Percentiles rank a stretch among this genome's conserved stretches.
Conservation (phyloP, 2,329 filamentous ascomycete species). For the Colletotrichum tofieldiae region DNA sequence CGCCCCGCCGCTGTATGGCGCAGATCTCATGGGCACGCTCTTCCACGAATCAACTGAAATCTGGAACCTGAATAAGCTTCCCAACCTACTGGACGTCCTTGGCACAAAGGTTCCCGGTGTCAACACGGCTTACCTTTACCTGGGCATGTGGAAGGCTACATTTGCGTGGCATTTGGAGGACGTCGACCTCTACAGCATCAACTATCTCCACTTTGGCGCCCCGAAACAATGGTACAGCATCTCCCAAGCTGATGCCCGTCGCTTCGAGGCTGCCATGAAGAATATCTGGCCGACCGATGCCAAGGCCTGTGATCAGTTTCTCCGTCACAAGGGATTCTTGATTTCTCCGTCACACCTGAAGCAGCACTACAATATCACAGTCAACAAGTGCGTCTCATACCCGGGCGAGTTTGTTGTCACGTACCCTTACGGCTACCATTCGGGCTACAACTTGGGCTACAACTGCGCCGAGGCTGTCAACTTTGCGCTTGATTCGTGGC, state of each 20-base stretch:
- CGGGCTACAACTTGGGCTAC: conserved; percentile 97
- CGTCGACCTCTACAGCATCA: conserved; percentile 99
- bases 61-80: conserved; percentile 97
- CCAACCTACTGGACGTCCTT: conserved; percentile 92
- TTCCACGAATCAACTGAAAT: conserved; percentile 87
- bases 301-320: conserved; percentile 95
- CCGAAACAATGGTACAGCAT: conserved; percentile 99
- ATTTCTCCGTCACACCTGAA: conserved; percentile 92
- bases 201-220: conserved; percentile 98
- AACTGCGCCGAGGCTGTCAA: conserved; percentile 99
- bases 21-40: conserved; percentile 94
- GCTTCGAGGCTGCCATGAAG: conserved; percentile 96
- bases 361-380: conserved; percentile 92
- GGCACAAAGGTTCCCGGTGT: conserved; percentile 97
- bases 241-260: conserved; percentile 92
- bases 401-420: conserved; percentile 99
- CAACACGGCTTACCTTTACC: conserved; percentile 96
- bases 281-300: conserved; percentile 95
- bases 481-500: conserved; percentile 95
- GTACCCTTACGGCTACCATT: conserved; percentile 98
- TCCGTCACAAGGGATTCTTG: conserved; percentile 97
- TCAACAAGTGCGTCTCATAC: conserved; percentile 95
- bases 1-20: conserved; percentile 94
- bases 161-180: conserved; percentile 99
- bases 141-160: conserved; percentile 99